These are phyloP conservation scores for Geranomyces variabilis DNA, from an alignment of 192 early-diverging fungal genomes.

Conservation along the genomic window DNA sequence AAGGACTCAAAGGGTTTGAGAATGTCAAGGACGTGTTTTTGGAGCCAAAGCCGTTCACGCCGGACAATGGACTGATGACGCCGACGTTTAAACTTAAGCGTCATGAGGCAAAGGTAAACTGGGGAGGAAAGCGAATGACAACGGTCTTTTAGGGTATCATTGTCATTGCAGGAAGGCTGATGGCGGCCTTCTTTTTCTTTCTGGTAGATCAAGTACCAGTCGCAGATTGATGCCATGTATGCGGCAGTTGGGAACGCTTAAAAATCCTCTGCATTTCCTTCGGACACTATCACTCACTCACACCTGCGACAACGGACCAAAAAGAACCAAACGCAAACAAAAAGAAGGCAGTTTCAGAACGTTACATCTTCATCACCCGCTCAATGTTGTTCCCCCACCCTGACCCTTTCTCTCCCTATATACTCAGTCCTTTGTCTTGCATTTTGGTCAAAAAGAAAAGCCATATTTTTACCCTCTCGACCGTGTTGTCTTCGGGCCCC, in stretches of 20 bases:
- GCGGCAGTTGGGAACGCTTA: not conserved
- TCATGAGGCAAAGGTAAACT: constrained; percentile 67
- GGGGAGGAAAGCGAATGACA: not conserved
- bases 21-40: constrained; percentile 75
- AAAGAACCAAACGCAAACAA: too few species aligned
- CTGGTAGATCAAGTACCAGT: not conserved
- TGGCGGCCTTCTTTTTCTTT: not conserved
- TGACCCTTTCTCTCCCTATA: too few species aligned
- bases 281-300: too few species aligned
- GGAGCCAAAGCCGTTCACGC: constrained; percentile 58
- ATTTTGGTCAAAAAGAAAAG: too few species aligned
- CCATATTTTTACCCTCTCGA: too few species aligned
- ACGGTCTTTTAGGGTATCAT: too few species aligned
- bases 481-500: too few species aligned
- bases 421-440: too few species aligned
- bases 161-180: not conserved
- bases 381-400: too few species aligned
- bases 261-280: not conserved
- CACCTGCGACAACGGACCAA: too few species aligned
- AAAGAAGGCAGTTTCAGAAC: too few species aligned
- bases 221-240: constrained; percentile 7
- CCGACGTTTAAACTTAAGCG: constrained; percentile 87
- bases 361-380: too few species aligned
- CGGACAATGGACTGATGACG: constrained; percentile 78
- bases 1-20: constrained; percentile 90